Evolutionary conservation across 2,329 filamentous ascomycete genomes (phyloP), one percentile per base, ranked within the genome.

Genomic region (Arthrobotrys sinensis): DNA sequence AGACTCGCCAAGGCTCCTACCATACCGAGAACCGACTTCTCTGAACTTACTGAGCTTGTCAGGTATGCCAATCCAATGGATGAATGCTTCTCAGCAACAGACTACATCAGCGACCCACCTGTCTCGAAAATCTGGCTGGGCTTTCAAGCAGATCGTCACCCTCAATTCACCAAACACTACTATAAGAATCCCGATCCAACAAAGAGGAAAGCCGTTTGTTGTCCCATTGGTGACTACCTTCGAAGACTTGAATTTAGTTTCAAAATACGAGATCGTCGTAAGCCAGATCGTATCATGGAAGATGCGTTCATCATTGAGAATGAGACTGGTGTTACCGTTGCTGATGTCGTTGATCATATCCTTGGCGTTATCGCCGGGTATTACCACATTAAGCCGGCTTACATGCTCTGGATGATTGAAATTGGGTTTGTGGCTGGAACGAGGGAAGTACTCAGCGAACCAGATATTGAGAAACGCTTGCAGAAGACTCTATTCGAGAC

Each of bases 321-420:
- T 11, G 16, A 48, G 0, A 1, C 3, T 0, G 70, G 70, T 7
- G 70, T 75, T 1, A 75, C 63, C 0, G 34, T 75, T 1, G 4
- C 14, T 1, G 62, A 75, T 21, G 52, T 75, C 0, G 48, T 38
- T 8, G 2, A 38, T 4, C 32, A 24, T 10, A 36, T 68, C 0
- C 16, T 68, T 8, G 36, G 4, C 6, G n/a, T 67, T 19, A 14
- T 75, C 0, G 0, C 4, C 1, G 46, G 28, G 0, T 75, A 67
- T 19, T 24, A 67, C 21, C 24, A 32, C 7, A 38, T 63, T 4
- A 75, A 75, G 10, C 36, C 4, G 1, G 1, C 1, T 0, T 75
- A 62, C 40, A 62, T 60, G 70, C 43, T 75, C 3, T 75, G 70
- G 70, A 53, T 53, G 52, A 46, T 75, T 21, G 70, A 75, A 19